Evolutionary conservation across 352 stramenopile genomes (phyloP).

Genomic region (Elongisporangium undulatum): DNA sequence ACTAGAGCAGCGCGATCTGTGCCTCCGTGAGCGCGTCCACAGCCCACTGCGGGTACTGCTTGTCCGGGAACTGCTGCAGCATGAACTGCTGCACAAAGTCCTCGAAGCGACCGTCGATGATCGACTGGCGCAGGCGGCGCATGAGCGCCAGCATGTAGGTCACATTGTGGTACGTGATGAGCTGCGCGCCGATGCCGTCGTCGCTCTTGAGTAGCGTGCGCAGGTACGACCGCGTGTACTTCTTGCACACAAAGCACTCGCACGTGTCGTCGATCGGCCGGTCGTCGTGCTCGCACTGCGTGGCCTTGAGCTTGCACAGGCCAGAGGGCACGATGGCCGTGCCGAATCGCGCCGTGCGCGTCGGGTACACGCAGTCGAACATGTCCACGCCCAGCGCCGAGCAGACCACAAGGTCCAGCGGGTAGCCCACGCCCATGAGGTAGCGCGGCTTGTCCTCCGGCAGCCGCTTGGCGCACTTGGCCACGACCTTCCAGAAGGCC

Average conservation of each 20-base stretch:
- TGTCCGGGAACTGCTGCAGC: conserved; percentile 55
- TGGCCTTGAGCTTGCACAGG: conserved; percentile 64
- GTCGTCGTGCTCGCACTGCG: conserved; percentile 49
- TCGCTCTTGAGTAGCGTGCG: conserved; percentile 70
- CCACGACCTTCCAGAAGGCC: conserved; percentile 95
- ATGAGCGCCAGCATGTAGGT: conserved; percentile 84
- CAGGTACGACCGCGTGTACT: conserved; percentile 70
- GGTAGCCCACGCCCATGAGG: conserved; percentile 98
- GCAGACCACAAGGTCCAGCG: conserved; percentile 96
- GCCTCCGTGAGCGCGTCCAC: conserved; percentile 63
- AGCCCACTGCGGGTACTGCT: conserved; percentile 58
- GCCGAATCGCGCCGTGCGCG: conserved; percentile 93
- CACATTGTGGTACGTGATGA: conserved; percentile 84
- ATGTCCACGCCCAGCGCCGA: conserved; percentile 96
- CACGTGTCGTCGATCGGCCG: conserved; percentile 67
- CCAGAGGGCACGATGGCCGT: conserved; percentile 85
- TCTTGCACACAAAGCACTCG: conserved; percentile 66
- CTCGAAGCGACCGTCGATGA: conserved; percentile 70
- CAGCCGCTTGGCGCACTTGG: conserved; percentile 64
- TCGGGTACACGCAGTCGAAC: conserved; percentile 98
- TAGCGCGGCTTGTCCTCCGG: conserved; percentile 95
- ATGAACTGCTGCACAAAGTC: conserved; percentile 78
- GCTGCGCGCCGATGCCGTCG: conserved; percentile 57
- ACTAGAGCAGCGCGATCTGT: conserved; percentile 36
- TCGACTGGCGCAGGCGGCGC: conserved; percentile 58